phyloP scores from a whole-genome alignment of 2,329 filamentous ascomycete genomes.

The Thielaviopsis ethacetica region DNA sequence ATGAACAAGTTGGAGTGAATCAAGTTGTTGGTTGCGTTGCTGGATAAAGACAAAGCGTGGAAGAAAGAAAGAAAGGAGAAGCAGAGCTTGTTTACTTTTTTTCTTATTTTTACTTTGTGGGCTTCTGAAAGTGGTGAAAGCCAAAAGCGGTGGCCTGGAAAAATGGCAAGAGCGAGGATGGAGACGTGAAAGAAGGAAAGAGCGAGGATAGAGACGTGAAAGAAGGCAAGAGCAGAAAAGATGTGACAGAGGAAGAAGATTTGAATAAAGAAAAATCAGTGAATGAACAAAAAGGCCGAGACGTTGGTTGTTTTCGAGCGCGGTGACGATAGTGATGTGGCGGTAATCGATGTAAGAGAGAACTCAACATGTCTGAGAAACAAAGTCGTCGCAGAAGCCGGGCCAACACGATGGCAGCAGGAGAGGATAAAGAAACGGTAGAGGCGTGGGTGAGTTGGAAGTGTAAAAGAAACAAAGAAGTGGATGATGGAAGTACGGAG shows the following conservation, averaged over 20 bases:
- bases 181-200: background rate
- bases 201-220: no score
- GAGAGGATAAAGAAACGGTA: background rate
- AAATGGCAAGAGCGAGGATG: background rate
- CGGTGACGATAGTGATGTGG: background rate
- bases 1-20: no score
- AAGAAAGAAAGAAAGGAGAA: no score
- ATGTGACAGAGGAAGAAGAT: no score
- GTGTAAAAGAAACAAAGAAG: background rate
- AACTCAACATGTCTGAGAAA: background rate
- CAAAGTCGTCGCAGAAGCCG: background rate
- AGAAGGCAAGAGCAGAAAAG: no score
- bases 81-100: no score
- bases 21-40: no score
- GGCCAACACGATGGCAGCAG: background rate
- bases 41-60: no score
- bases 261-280: no score
- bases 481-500: background rate
- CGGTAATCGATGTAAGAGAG: background rate
- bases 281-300: no score
- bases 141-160: background rate
- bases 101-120: background rate
- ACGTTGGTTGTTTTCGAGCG: background rate
- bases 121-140: background rate
- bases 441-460: background rate